Conservation (phyloP, 768 basidiomycete species). For the Royoungia palumana region DNA sequence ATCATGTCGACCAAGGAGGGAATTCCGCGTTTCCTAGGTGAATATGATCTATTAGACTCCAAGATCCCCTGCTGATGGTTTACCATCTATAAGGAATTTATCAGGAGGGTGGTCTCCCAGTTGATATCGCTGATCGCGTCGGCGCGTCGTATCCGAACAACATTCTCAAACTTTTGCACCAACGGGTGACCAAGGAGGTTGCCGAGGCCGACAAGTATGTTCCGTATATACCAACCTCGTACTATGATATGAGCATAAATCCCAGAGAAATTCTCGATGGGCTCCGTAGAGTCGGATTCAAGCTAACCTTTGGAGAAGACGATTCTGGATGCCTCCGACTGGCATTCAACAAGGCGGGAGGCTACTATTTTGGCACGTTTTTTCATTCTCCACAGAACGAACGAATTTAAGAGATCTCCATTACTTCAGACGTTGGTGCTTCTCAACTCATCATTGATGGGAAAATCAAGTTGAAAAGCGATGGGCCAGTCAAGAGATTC, state of each 20-base stretch:
- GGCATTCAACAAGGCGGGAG: constrained; percentile 49
- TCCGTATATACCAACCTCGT: background rate
- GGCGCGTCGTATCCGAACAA: constrained; percentile 44
- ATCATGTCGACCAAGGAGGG: constrained; percentile 46
- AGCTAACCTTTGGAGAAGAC: constrained; percentile 46
- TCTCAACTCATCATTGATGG: constrained; percentile 43
- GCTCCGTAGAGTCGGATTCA: constrained; percentile 57
- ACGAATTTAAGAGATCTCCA: background rate
- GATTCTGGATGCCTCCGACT: constrained; percentile 49
- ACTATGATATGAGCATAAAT: background rate
- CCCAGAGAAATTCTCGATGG: constrained; percentile 52
- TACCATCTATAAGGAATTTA: constrained; percentile 29
- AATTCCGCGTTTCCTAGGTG: constrained; percentile 25
- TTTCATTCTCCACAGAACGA: background rate
- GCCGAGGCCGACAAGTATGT: constrained; percentile 55
- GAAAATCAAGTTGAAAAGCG: constrained; percentile 43
- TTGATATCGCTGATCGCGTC: constrained; percentile 54
- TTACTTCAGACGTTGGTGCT: constrained; percentile 35
- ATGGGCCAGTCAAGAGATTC: constrained; percentile 32
- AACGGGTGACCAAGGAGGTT: constrained; percentile 40
- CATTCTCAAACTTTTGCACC: constrained; percentile 30
- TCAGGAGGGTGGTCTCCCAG: constrained; percentile 44
- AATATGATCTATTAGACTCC: constrained; percentile 12
- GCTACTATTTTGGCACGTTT: constrained; percentile 61
- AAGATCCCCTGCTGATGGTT: background rate